Evolutionary conservation across 305 asterid species (phyloP), one percentile per base, ranked within the genome.

Genomic region (Ilex paraguariensis): DNA sequence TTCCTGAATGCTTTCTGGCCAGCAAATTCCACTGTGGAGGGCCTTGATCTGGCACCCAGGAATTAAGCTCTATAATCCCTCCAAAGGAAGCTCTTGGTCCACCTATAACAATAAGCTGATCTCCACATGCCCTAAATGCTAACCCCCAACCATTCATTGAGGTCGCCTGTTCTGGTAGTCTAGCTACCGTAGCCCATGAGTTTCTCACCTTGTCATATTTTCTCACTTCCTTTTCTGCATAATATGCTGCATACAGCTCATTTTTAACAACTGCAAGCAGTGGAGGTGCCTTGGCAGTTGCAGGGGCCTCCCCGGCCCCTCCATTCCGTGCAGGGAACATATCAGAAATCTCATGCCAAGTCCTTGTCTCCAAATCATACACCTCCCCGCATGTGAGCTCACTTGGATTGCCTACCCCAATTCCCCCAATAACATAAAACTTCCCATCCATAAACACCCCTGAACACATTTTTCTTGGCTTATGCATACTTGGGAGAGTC

Each of bases 381-480:
- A 84, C 88, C 79, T 88, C 95, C 2, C 86, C 96, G 21, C 89
- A 82, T 0, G 85, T 82, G 45, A 88, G 88, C 14, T 71, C 74
- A 56, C 30, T 62, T 8, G 68, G 32, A 9, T 66, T 76, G 6
- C 75, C 61, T 7, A 77, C 81, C 17, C 84, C 88, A 17, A 68
- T 63, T 12, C 97, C 95, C 12, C 98, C 96, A 10, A 88, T 62
- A 0, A 82, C 89, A 5, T 86, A 86, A 58, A 86, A 87, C 14
- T 84, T 88, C 60, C 87, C 82, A 15, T 91, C 95, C 91, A 91
- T 84, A 83, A 91, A 82, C 31, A 86, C 91, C 0, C 84, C 91
- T 3, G 96, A 82, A 61, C 98, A 86, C 81, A 84, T 70, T 57
- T 88, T 91, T 62, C 94, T 74, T 0, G 94, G 77, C 49, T 75